Base-by-base conservation (phyloP, 2,329 filamentous ascomycete genomes). In the Cladosporium colombiae region DNA sequence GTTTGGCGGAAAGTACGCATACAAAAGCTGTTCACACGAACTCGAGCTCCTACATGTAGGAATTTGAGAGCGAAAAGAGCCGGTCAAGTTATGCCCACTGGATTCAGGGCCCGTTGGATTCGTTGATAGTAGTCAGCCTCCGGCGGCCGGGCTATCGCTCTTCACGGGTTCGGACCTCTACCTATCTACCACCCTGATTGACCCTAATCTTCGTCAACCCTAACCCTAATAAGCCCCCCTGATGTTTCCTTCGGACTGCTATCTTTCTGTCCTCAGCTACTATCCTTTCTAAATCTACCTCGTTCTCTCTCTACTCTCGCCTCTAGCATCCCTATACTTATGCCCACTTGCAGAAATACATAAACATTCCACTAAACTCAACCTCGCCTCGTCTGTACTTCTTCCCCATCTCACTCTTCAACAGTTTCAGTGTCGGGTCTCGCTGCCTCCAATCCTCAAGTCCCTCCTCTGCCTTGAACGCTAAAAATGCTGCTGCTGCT, bases 341-440 rank as follows among this genome's bases (percentile, higher is more conserved):
- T 23, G 49, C 49, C 49, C 49, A 53, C 21, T 21, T 53, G 49
- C 27, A 53, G 27, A 53, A 53, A 25, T 53, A 53, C 27, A 21
- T 25, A 25, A 53, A 53, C 21, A 53, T 21, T 25, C 49, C 49
- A 53, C 49, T 53, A 25, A 53, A 53, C 49, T 53, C 49, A 21
- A 53, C 49, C 49, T 53, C 49, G 49, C 49, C 49, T 53, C 49
- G 49, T 25, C 49, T 53, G 49, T 53, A 25, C 27, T 53, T 53
- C 49, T 21, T 53, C 21, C 49, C 49, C 49, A 53, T 53, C 27
- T 53, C 49, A 23, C 27, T 21, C 49, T 53, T 53, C n/a, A 53
- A 53, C 49, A 25, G n/a, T 25, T 21, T 25, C 49, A 53, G 49
- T 25, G 49, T 23, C 49, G 49, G 49, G 49, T 53, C 49, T 21